Evolutionary conservation across 352 stramenopile species (phyloP).

Genomic region (Phytophthora uliginosa): DNA sequence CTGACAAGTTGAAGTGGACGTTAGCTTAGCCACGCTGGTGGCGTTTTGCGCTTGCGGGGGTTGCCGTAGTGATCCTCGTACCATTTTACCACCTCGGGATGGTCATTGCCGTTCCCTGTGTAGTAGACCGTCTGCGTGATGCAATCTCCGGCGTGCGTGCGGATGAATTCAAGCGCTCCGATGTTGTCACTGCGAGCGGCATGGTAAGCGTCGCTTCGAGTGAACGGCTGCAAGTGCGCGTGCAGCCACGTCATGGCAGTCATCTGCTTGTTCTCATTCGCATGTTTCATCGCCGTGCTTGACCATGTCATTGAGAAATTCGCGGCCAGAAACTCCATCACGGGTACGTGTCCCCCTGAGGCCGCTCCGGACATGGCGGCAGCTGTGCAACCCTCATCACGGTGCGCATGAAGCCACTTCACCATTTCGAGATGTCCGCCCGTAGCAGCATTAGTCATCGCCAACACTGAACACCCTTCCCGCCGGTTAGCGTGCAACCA

Average conservation of each 20-base stretch:
- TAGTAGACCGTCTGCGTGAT: not conserved
- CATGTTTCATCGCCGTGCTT: not conserved
- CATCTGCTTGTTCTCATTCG: not conserved
- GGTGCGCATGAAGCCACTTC: slow-evolving; percentile 8
- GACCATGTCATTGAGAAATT: slow-evolving; percentile 4
- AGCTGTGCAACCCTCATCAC: slow-evolving; percentile 1
- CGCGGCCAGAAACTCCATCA: slow-evolving; percentile 17
- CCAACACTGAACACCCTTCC: slow-evolving; percentile 4
- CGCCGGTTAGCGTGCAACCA: slow-evolving; percentile 8
- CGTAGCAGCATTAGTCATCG: slow-evolving; percentile 6
- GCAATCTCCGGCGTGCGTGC: not conserved
- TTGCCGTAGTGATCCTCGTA: not conserved
- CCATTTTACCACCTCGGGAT: not conserved
- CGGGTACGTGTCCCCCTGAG: slow-evolving; percentile 6
- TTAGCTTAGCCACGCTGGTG: not conserved
- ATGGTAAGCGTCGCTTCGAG: not conserved
- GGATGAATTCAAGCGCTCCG: not conserved
- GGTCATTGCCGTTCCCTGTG: not conserved
- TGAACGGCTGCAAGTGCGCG: not conserved
- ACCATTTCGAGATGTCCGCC: slow-evolving; percentile 11
- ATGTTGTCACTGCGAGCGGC: not conserved
- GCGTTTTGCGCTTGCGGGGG: not conserved
- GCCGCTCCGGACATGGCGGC: slow-evolving; percentile 12
- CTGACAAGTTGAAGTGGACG: not conserved
- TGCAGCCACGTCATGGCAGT: not conserved